Base-by-base conservation (phyloP, 1,284 basidiomycete species). In the Ceratobasidium sp. region DNA sequence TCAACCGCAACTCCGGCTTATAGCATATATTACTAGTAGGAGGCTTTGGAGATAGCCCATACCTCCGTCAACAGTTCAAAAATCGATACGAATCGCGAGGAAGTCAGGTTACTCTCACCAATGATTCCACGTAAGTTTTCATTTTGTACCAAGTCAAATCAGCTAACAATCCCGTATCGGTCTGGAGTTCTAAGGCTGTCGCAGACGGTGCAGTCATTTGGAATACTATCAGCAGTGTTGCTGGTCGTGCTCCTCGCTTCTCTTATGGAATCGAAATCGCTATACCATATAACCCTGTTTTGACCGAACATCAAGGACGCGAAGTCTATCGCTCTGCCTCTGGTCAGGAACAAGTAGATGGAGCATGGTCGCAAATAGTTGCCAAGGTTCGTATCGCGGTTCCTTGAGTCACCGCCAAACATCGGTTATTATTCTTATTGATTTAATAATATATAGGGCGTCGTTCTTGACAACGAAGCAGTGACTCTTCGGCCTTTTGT, bases 151-250 rank as follows among this genome's bases (percentile, higher is more conserved):
- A 31, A 17, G 27, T 41, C 29, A 17, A 51, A 24, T 45, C 7
- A 2, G 9, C 60, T 24, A 19, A 41, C 27, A 33, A 31, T 11
- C 17, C 22, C 29, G 5, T 17, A 22, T 57, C 17, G 9, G 33
- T 59, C 0, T n/a, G 2, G 9, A 76, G 75, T 19, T 74, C 75
- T 27, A 76, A 76, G 50, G 75, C 75, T 19, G 73, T 76, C 9
- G 62, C 75, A 4, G 75, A 76, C 17, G 75, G 75, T 33, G 73
- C 75, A 5, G 75, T 76, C 22, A 74, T 76, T 8, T 76, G 75
- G 75, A 60, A 44, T 41, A 60, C 31, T 14, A 29, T 31, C 1
- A 60, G 53, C 27, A 64, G 63, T 27, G 75, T 76, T 22, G 44
- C 33, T 44, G 72, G 73, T 9, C 73, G 75, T 31, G 72, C 72